phyloP scores from a whole-genome alignment of 2,329 filamentous ascomycete species.

The Tolypocladium sp. region DNA sequence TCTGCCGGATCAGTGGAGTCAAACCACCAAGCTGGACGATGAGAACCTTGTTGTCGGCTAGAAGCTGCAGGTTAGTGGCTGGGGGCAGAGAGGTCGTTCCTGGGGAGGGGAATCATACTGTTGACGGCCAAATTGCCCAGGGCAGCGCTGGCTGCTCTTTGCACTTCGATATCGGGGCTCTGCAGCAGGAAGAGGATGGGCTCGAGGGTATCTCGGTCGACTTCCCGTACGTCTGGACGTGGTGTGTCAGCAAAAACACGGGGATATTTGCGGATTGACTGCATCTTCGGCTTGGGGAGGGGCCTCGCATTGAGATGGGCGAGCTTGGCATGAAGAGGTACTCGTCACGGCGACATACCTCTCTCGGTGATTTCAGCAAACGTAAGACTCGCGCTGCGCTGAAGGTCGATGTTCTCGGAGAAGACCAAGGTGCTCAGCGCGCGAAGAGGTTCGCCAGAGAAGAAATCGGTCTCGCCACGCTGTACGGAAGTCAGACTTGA shows the following conservation, averaged over 20 bases:
- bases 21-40: constrained; percentile 91
- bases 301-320: not conserved
- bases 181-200: constrained; percentile 93
- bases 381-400: constrained; percentile 92
- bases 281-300: not conserved
- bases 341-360: constrained; percentile 50
- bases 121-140: constrained; percentile 95
- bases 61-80: constrained; percentile 23
- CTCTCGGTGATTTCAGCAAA: constrained; percentile 98
- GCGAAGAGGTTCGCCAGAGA: constrained; percentile 86
- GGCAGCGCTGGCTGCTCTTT: constrained; percentile 90
- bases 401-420: constrained; percentile 96
- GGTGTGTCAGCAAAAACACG: constrained; percentile 1
- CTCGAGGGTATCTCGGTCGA: constrained; percentile 88
- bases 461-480: constrained; percentile 97
- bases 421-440: constrained; percentile 94
- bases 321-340: too few species aligned
- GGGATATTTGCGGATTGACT: not conserved
- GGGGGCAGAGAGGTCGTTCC: not conserved
- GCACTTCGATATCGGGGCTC: constrained; percentile 93
- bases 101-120: constrained; percentile 48
- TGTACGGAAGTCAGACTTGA: constrained; percentile 31
- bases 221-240: constrained; percentile 79
- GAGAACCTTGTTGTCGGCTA: constrained; percentile 94
- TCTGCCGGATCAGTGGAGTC: constrained; percentile 87